Evolutionary conservation across 2,329 filamentous ascomycete genomes (phyloP).

Genomic region (Pseudopyrenochaeta lycopersici): DNA sequence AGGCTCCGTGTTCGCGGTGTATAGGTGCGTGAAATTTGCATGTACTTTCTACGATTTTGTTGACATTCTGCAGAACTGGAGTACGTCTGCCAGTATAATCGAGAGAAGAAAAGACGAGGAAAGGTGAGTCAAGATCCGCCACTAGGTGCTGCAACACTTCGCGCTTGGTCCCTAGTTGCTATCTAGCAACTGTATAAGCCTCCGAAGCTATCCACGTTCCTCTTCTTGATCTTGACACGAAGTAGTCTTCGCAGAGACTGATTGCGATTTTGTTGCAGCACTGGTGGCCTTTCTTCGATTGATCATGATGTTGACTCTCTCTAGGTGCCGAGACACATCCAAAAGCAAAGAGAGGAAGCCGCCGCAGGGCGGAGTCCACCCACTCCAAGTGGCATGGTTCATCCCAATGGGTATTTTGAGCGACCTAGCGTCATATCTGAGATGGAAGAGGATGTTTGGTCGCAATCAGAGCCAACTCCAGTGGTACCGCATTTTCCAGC

Average conservation of each 20-base stretch:
- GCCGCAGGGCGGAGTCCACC: constrained; percentile 35
- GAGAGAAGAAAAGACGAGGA: constrained; percentile 91
- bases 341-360: constrained; percentile 49
- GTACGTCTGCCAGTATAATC: constrained; percentile 87
- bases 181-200: too few relatives aligned
- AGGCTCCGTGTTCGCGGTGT: constrained; percentile 90
- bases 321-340: constrained; percentile 49
- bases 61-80: constrained; percentile 72
- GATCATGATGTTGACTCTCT: constrained; percentile 15
- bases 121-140: constrained; percentile 73
- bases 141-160: not conserved
- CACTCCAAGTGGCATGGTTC: constrained; percentile 37
- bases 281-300: not conserved
- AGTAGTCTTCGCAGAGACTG: too few relatives aligned
- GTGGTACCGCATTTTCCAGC: constrained; percentile 45
- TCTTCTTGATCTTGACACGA: too few relatives aligned
- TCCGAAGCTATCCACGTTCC: too few relatives aligned
- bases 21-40: constrained; percentile 68
- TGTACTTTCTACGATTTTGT: constrained; percentile 1
- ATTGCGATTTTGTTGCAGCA: not conserved
- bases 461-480: constrained; percentile 45
- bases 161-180: not conserved
- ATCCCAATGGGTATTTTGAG: constrained; percentile 36
- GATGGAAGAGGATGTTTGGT: constrained; percentile 50
- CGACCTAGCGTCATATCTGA: constrained; percentile 37